Percentiles rank a stretch among this genome's conserved stretches.
These are phyloP conservation scores for Yamadazyma phyllophila DNA, from an alignment of 805 yeast species.

Conservation along the genomic window DNA sequence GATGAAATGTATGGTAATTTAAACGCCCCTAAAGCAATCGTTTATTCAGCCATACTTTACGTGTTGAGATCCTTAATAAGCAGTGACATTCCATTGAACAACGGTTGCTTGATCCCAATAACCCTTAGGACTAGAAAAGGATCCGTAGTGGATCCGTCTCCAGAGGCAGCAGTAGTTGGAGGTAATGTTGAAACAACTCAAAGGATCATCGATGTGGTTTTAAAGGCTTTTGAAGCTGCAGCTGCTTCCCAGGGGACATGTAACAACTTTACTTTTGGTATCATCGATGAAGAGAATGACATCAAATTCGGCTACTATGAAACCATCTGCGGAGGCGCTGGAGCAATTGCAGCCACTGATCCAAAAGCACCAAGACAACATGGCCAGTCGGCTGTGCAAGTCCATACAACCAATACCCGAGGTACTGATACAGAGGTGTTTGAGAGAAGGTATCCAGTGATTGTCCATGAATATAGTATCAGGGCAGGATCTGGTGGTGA, in stretches of 20 bases:
- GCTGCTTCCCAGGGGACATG: constrained; percentile 97
- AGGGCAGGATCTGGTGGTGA: constrained; percentile 77
- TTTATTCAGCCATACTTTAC: constrained; percentile 84
- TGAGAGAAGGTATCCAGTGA: constrained; percentile 84
- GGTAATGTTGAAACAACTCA: constrained; percentile 96
- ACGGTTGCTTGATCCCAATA: constrained; percentile 86
- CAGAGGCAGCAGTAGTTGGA: constrained; percentile 85
- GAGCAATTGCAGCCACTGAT: constrained; percentile 84
- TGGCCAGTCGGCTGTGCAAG: constrained; percentile 87
- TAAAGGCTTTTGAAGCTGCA: constrained; percentile 82
- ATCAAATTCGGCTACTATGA: constrained; percentile 88
- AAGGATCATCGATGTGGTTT: constrained; percentile 83
- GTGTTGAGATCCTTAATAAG: constrained; percentile 82
- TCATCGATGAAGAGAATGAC: constrained; percentile 52
- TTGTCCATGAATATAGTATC: constrained; percentile 68
- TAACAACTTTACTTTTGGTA: constrained; percentile 91
- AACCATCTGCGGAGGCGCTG: constrained; percentile 94
- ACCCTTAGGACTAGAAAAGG: constrained; percentile 46
- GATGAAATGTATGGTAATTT: constrained; percentile 86
- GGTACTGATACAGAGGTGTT: constrained; percentile 89
- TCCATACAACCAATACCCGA: constrained; percentile 91
- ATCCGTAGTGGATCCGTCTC: constrained; percentile 62
- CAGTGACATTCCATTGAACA: constrained; percentile 87
- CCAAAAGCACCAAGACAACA: neutral
- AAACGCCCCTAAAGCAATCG: constrained; percentile 90